Evolutionary conservation across 495 filamentous ascomycete genomes (phyloP).

Genomic region (Neurospora intermedia): DNA sequence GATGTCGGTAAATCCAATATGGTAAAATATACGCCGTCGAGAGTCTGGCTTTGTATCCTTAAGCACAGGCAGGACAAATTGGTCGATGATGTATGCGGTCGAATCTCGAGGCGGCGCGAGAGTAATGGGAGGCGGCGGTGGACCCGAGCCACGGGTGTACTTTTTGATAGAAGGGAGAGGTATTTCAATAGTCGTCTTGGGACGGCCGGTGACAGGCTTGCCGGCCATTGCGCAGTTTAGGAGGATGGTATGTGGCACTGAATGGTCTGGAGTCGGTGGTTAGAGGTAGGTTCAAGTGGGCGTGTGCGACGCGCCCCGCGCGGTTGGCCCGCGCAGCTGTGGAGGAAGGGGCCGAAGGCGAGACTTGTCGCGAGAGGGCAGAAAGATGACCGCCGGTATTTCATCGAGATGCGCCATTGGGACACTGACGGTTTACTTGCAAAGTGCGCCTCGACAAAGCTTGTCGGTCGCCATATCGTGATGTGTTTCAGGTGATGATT

Average conservation of each 20-base stretch:
- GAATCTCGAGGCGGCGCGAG: constrained; percentile 28
- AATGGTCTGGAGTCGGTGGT: not conserved
- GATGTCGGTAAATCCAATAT: constrained; percentile 33
- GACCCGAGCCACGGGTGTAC: constrained; percentile 31
- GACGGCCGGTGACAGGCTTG: not conserved
- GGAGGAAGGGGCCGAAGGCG: not conserved
- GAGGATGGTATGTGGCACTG: not conserved
- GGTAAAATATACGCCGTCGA: constrained; percentile 29
- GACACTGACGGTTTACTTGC: not conserved
- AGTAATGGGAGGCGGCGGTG: constrained; percentile 24
- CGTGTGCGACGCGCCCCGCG: not conserved
- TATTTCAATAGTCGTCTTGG: constrained; percentile 22
- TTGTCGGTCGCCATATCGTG: not conserved
- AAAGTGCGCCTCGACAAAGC: not conserved
- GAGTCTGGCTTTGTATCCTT: constrained; percentile 10
- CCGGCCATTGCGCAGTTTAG: constrained; percentile 3
- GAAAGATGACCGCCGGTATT: not conserved
- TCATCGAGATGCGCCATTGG: not conserved
- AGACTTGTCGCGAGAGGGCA: not conserved
- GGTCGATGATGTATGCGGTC: constrained; percentile 36
- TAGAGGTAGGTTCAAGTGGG: not conserved
- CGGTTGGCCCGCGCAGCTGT: not conserved
- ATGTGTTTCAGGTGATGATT: not conserved
- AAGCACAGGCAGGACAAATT: constrained; percentile 25
- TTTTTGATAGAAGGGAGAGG: constrained; percentile 20